Percentiles rank a stretch among this genome's conserved stretches.
These are phyloP conservation scores for Aspergillus caelatus DNA, from an alignment of 2,329 filamentous ascomycete genomes.

Conservation along the genomic window DNA sequence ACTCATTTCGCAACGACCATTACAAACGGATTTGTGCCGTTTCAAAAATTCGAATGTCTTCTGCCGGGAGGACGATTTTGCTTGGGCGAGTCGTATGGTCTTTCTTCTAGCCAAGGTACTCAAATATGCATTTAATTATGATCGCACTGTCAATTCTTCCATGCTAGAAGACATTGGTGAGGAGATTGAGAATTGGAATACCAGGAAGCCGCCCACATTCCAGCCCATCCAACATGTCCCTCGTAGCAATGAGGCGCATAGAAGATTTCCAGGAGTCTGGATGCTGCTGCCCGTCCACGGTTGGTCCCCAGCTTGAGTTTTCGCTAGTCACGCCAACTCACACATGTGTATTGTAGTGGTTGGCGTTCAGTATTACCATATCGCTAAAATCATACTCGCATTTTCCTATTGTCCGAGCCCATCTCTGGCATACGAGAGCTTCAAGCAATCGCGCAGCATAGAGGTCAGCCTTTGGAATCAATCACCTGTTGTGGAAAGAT, in stretches of 20 bases:
- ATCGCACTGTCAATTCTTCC: not conserved
- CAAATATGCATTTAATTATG: slow-evolving; percentile 22
- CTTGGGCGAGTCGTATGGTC: slow-evolving; percentile 41
- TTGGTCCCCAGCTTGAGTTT: not conserved
- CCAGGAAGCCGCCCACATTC: slow-evolving; percentile 26
- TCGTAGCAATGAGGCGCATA: slow-evolving; percentile 20
- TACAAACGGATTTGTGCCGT: slow-evolving; percentile 39
- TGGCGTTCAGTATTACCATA: slow-evolving; percentile 40
- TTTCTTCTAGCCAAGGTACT: slow-evolving; percentile 38
- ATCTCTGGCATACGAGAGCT: slow-evolving; percentile 21
- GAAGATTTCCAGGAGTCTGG: slow-evolving; percentile 33
- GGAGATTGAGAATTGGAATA: slow-evolving; percentile 27
- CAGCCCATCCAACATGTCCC: slow-evolving; percentile 30
- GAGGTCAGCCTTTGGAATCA: slow-evolving; percentile 19
- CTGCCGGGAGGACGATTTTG: slow-evolving; percentile 36
- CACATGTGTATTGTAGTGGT: slow-evolving; percentile 25
- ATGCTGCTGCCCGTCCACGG: slow-evolving; percentile 37
- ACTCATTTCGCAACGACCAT: slow-evolving; percentile 35
- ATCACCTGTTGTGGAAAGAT: not conserved
- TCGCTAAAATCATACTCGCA: slow-evolving; percentile 34
- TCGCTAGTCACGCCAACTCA: not conserved
- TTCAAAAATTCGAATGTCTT: slow-evolving; percentile 38
- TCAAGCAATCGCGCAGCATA: slow-evolving; percentile 24
- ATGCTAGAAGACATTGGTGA: slow-evolving; percentile 7
- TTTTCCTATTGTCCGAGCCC: slow-evolving; percentile 18